Evolutionary conservation across 2,329 filamentous ascomycete species (phyloP).

Genomic region (Apiospora saccharicola): DNA sequence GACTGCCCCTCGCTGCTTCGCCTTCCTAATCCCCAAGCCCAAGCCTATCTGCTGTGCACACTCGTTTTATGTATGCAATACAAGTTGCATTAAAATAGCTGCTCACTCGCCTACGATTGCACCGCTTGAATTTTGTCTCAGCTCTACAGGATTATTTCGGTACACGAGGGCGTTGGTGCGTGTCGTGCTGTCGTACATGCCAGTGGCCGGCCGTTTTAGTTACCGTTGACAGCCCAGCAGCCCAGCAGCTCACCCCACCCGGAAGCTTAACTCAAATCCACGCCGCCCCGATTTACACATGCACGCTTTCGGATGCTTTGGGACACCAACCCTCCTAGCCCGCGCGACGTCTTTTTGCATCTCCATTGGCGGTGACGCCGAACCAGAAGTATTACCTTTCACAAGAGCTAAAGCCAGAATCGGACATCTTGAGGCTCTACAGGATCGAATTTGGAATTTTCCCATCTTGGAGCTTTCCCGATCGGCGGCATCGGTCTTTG

Average conservation of each 20-base stretch:
- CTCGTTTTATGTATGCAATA: background rate
- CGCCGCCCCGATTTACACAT: background rate
- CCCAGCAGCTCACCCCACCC: background rate
- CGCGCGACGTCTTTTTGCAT: background rate
- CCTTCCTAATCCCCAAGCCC: background rate
- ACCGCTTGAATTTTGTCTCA: background rate
- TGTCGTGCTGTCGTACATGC: background rate
- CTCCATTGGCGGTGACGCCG: conserved; percentile 9
- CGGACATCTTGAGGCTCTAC: background rate
- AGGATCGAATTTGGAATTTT: background rate
- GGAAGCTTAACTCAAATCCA: conserved; percentile 15
- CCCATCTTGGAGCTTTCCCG: background rate
- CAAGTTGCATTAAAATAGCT: background rate
- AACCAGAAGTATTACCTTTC: background rate
- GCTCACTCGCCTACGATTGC: conserved; percentile 3
- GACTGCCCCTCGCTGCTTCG: background rate
- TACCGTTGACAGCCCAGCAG: conserved; percentile 9
- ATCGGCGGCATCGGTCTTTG: background rate
- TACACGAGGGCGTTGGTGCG: background rate
- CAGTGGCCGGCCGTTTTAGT: conserved; percentile 10
- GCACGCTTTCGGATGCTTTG: conserved; percentile 10
- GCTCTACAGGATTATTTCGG: conserved; percentile 3
- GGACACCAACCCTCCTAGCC: background rate
- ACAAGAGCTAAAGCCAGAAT: background rate
- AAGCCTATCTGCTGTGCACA: background rate